Evolutionary conservation across 306 rosid genomes (phyloP).

Genomic region (Trifolium subterraneum): DNA sequence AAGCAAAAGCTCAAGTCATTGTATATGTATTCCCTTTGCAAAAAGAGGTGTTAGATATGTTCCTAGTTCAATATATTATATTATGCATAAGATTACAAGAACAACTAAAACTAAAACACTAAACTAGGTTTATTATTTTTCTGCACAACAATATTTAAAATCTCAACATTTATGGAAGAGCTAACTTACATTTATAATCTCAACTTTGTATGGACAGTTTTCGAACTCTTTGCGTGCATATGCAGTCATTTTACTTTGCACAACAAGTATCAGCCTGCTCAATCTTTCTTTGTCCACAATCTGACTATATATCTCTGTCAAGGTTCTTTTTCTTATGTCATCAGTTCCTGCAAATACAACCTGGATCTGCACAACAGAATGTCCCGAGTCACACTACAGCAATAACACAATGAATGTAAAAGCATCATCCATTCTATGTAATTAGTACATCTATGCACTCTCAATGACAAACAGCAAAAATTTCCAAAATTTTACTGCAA

Average conservation of each 20-base stretch:
- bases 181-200: slow-evolving; percentile 49
- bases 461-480: too few species aligned
- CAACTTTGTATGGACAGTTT: slow-evolving; percentile 45
- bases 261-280: slow-evolving; percentile 46
- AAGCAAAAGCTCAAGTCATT: slow-evolving; percentile 11
- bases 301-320: slow-evolving; percentile 14
- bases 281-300: slow-evolving; percentile 37
- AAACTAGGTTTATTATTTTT: background rate
- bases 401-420: slow-evolving; percentile 11
- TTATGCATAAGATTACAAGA: slow-evolving; percentile 7
- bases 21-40: background rate
- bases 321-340: slow-evolving; percentile 30
- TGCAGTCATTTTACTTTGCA: slow-evolving; percentile 52
- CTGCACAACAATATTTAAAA: background rate
- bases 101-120: background rate
- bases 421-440: background rate
- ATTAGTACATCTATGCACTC: background rate
- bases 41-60: background rate
- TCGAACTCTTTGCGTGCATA: slow-evolving; percentile 44
- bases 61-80: slow-evolving; percentile 3
- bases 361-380: slow-evolving; percentile 45
- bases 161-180: slow-evolving; percentile 9
- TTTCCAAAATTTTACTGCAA: too few species aligned
- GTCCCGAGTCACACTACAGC: background rate
- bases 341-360: slow-evolving; percentile 52